Conservation (phyloP, 768 basidiomycete genomes). For the Leccinum boreale region DNA sequence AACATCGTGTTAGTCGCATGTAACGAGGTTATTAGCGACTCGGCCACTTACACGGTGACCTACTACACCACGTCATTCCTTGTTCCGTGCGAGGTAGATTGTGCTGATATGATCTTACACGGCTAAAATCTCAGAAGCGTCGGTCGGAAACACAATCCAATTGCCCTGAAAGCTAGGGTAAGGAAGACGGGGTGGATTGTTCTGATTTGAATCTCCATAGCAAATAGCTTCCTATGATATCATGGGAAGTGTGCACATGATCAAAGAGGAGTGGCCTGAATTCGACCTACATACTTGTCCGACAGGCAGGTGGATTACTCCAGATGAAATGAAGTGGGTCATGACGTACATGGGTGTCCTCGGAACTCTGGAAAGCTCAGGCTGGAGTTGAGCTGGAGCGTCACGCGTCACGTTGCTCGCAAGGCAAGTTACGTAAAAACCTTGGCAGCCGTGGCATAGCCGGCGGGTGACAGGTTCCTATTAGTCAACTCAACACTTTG, state of each 20-base stretch:
- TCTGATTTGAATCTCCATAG: conserved; percentile 1
- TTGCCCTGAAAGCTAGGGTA: neutral
- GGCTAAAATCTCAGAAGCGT: neutral
- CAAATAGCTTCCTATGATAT: neutral
- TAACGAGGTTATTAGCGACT: conserved; percentile 3
- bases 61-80: neutral
- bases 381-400: neutral
- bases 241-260: conserved; percentile 6
- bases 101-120: neutral
- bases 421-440: neutral
- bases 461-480: neutral
- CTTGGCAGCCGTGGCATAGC: neutral
- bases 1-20: conserved; percentile 15
- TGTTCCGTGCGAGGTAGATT: neutral
- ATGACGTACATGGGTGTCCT: conserved; percentile 4
- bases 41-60: neutral
- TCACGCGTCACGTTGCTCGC: neutral
- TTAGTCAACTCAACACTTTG: neutral
- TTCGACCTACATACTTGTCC: conserved; percentile 4
- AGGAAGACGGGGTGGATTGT: neutral
- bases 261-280: conserved; percentile 1
- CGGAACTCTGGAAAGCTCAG: neutral
- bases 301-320: neutral
- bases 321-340: neutral
- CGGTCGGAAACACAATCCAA: neutral